These are phyloP conservation scores for Aphanomyces invadans DNA, from an alignment of 352 stramenopile species.

Conservation along the genomic window DNA sequence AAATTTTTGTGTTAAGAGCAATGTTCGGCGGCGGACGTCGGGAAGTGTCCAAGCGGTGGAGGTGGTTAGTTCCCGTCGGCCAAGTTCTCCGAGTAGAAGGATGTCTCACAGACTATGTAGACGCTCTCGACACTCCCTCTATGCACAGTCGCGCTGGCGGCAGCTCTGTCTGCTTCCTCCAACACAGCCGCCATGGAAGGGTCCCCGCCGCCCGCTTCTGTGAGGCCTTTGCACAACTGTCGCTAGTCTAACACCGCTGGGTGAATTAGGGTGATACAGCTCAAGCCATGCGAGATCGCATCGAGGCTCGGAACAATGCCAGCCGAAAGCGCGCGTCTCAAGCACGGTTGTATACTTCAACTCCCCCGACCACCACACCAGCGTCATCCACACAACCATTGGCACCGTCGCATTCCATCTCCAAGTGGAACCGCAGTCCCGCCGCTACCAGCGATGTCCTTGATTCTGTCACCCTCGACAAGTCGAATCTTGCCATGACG, in stretches of 20 bases:
- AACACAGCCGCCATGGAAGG: background rate
- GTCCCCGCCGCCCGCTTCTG: background rate
- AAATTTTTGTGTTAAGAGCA: too few species aligned
- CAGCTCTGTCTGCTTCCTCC: background rate
- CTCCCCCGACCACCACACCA: background rate
- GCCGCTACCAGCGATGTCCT: background rate
- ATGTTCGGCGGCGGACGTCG: background rate
- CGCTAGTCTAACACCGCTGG: background rate
- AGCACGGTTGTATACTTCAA: background rate
- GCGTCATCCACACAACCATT: background rate
- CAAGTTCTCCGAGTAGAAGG: background rate
- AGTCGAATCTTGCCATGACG: background rate
- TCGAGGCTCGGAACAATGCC: slow-evolving; percentile 15
- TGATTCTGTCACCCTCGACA: background rate
- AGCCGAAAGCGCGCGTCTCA: slow-evolving; percentile 1
- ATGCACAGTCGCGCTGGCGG: background rate
- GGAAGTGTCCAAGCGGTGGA: background rate
- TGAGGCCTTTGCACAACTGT: background rate
- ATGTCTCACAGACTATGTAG: background rate
- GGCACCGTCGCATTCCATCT: background rate
- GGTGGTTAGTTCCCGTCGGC: background rate
- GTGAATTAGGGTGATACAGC: background rate
- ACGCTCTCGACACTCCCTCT: background rate
- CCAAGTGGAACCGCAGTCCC: background rate
- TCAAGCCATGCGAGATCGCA: slow-evolving; percentile 20